Evolutionary conservation across 257 asterid species (phyloP).

Genomic region (Rehmannia glutinosa): DNA sequence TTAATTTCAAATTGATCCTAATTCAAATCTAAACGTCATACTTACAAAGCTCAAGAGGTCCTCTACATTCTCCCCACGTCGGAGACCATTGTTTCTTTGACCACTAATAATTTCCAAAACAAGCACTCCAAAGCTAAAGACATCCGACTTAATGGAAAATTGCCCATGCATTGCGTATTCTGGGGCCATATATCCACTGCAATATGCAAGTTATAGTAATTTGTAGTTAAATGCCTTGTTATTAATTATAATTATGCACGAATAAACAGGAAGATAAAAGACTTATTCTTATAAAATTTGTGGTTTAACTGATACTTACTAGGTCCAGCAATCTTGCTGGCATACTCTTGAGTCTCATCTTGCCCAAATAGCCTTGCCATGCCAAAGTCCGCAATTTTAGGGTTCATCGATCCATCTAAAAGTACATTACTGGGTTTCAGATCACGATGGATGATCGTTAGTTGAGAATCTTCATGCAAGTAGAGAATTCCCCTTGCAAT

Average conservation of each 20-base stretch:
- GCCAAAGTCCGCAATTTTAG: slow-evolving; percentile 57
- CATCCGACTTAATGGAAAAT: slow-evolving; percentile 19
- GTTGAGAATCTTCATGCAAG: slow-evolving; percentile 45
- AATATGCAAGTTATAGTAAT: too few species aligned
- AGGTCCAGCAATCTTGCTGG: slow-evolving; percentile 39
- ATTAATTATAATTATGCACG: too few species aligned
- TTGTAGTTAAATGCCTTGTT: too few species aligned
- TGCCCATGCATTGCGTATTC: slow-evolving; percentile 24
- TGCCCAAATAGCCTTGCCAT: slow-evolving; percentile 36
- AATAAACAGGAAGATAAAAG: too few species aligned
- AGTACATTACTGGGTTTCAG: slow-evolving; percentile 39
- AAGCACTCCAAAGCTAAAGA: slow-evolving; percentile 25
- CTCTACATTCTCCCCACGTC: slow-evolving; percentile 10
- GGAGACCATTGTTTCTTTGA: slow-evolving; percentile 9
- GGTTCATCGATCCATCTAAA: slow-evolving; percentile 37
- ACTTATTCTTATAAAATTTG: too few species aligned
- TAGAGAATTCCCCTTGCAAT: slow-evolving; percentile 42
- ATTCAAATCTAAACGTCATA: background rate
- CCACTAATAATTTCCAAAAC: slow-evolving; percentile 23
- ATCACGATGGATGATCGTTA: slow-evolving; percentile 45
- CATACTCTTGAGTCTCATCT: slow-evolving; percentile 33
- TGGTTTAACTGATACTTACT: slow-evolving; percentile 25
- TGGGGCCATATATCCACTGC: slow-evolving; percentile 29
- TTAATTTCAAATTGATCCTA: too few species aligned
- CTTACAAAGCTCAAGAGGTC: slow-evolving; percentile 26